Conservation (phyloP, 805 yeast genomes). For the Kodamaea kaohsiungensis region DNA sequence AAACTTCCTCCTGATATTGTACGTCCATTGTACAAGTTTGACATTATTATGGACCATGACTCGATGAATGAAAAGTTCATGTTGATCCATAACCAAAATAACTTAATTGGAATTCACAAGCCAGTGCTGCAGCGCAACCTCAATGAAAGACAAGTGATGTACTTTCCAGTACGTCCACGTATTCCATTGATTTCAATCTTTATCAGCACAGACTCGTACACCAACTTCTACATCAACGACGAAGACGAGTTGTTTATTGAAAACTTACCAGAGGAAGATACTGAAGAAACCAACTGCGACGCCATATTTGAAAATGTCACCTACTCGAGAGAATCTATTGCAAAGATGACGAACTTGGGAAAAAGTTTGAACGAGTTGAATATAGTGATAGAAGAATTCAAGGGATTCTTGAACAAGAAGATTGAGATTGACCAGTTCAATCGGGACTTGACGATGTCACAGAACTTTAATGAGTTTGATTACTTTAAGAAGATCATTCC, state of each 20-base stretch:
- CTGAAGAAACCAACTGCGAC: background rate
- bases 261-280: slow-evolving; percentile 9
- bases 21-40: slow-evolving; percentile 49
- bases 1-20: slow-evolving; percentile 45
- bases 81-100: slow-evolving; percentile 18
- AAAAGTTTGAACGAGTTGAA: slow-evolving; percentile 56
- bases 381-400: slow-evolving; percentile 46
- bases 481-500: slow-evolving; percentile 42
- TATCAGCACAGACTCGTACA: slow-evolving; percentile 29
- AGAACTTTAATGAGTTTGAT: slow-evolving; percentile 25
- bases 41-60: slow-evolving; percentile 45
- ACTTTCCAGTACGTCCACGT: slow-evolving; percentile 24
- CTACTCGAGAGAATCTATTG: background rate
- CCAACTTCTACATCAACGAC: slow-evolving; percentile 31
- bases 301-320: slow-evolving; percentile 6
- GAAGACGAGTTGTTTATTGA: slow-evolving; percentile 25
- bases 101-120: background rate
- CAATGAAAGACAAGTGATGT: slow-evolving; percentile 1
- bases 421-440: slow-evolving; percentile 30
- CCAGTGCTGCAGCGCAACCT: background rate
- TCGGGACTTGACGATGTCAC: slow-evolving; percentile 7
- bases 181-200: slow-evolving; percentile 34
- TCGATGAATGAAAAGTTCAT: slow-evolving; percentile 33
- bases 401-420: slow-evolving; percentile 34
- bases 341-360: slow-evolving; percentile 38